Percentiles rank a stretch among this genome's conserved stretches.
Conservation (phyloP, 2,329 filamentous ascomycete species). For the Claviceps humidiphila region DNA sequence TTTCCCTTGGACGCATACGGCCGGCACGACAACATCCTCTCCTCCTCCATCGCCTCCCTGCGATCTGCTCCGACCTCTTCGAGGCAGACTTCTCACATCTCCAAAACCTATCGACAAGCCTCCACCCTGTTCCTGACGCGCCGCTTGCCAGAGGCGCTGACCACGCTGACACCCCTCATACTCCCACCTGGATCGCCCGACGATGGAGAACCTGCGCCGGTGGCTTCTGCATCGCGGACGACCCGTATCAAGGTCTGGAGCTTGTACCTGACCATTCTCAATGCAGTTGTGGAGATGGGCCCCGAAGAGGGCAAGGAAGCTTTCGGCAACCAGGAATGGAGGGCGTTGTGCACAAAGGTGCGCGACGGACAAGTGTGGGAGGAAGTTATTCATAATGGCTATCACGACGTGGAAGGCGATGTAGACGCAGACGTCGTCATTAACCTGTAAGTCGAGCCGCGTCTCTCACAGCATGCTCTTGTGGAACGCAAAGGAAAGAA, state of each 20-base stretch:
- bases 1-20: constrained; percentile 30
- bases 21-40: constrained; percentile 32
- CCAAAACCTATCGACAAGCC: constrained; percentile 86
- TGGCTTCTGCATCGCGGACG: constrained; percentile 65
- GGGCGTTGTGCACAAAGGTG: constrained; percentile 67
- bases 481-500: too few relatives aligned
- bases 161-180: constrained; percentile 73
- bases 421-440: constrained; percentile 93
- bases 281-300: constrained; percentile 79
- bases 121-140: constrained; percentile 91
- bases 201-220: constrained; percentile 50
- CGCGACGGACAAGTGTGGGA: constrained; percentile 91
- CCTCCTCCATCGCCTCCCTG: constrained; percentile 57
- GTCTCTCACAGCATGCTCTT: too few relatives aligned
- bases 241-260: constrained; percentile 95
- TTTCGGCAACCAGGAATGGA: constrained; percentile 80
- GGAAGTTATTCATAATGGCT: constrained; percentile 75
- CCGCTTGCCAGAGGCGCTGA: constrained; percentile 77
- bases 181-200: constrained; percentile 39
- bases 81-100: constrained; percentile 60
- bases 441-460: constrained; percentile 50
- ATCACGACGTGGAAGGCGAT: constrained; percentile 75
- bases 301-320: constrained; percentile 79
- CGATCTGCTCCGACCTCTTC: constrained; percentile 47
- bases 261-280: constrained; percentile 84